Base-by-base conservation (phyloP, 202 grass and related monocot species). In the Digitaria exilis region DNA sequence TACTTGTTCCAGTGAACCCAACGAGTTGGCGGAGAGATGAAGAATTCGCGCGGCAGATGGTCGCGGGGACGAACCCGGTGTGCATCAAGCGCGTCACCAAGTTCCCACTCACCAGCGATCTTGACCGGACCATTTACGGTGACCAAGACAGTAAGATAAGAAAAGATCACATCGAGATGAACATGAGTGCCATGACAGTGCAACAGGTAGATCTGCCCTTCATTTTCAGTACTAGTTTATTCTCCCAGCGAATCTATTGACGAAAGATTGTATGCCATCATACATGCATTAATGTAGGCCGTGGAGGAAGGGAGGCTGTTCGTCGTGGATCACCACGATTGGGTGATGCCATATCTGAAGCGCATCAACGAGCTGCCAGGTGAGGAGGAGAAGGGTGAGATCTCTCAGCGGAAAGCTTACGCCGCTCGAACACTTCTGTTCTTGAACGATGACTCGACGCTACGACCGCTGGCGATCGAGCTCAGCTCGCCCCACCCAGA, bases 121-220 rank as follows among this genome's bases (percentile, higher is more conserved):
- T 94, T 54, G 89, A 94, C 75, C 73, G 61, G 6, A 73, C 29
- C 0, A 14, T 77, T 14, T 89, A 91, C 13, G 92, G 92, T 5
- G 59, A 85, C 73, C 92, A 94, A 28, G 90, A 49, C 21, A 94
- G 92, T 73, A 91, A 78, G 39, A 91, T 94, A 42, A 87, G 83
- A 12, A 64, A 61, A 68, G 72, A 80, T 41, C 83, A 94, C 44
- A 80, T 94, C 45, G 65, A 89, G 76, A 80, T 79, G 66, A 91
- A 91, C 35, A 67, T 91, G 48, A 81, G 63, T 21, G 78, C 31
- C 37, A 58, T 78, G 34, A 89, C 80, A 11, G 80, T 94, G 30
- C 16, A 61, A 1, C 59, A 94, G 85, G 91, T 90, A 69, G n/a
- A n/a, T n/a, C n/a, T n/a, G n/a, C 7, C 21, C 6, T 2, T 24